phyloP scores from a whole-genome alignment of 2,329 filamentous ascomycete species.

The Trichoderma breve region DNA sequence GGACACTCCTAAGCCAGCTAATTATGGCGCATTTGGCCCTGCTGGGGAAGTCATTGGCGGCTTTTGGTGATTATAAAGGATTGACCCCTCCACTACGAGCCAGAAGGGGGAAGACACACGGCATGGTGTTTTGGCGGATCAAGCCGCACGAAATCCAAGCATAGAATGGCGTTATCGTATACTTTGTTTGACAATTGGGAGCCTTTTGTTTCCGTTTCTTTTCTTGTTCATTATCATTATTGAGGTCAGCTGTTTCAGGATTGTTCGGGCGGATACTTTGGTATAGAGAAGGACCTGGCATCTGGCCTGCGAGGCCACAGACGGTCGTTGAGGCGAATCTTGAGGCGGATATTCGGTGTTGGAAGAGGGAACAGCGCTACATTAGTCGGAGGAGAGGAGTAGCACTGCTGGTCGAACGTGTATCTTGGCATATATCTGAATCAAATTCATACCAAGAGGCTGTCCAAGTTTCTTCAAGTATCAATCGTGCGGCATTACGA shows the following conservation, averaged over 20 bases:
- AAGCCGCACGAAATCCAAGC: not conserved
- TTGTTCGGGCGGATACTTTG: not conserved
- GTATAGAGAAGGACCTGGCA: not conserved
- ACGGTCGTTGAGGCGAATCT: not conserved
- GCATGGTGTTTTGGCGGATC: not conserved
- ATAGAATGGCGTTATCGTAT: slow-evolving; percentile 18
- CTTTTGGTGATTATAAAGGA: slow-evolving; percentile 4
- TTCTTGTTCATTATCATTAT: not conserved
- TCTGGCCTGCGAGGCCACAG: not conserved
- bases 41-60: slow-evolving; percentile 7
- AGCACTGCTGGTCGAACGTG: not conserved
- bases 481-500: not conserved
- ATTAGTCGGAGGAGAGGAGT: not conserved
- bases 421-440: not conserved
- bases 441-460: not conserved
- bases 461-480: not conserved
- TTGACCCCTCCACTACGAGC: not conserved
- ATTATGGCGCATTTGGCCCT: slow-evolving; percentile 8
- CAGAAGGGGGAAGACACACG: not conserved
- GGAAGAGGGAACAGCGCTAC: not conserved
- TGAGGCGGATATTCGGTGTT: not conserved
- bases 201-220: not conserved
- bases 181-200: not conserved
- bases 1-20: not conserved
- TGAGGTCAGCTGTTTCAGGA: not conserved